A percentile compares a stretch with the other conserved stretches of the same genome.
Evolutionary conservation across 1,139 yeast species (phyloP).

Genomic region (Scheffersomyces segobiensis): DNA sequence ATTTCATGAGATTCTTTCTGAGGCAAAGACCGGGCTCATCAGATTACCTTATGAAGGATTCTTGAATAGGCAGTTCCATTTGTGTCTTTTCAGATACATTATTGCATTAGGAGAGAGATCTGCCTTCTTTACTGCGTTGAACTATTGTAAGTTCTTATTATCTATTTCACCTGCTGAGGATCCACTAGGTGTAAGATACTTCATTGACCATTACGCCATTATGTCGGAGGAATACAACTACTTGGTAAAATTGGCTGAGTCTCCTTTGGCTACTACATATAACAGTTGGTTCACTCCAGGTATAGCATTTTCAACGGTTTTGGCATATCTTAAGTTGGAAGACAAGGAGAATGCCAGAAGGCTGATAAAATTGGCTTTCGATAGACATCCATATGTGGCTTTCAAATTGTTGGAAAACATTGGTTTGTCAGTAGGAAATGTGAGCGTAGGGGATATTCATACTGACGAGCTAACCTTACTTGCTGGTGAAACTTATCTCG

Average conservation of each 20-base stretch:
- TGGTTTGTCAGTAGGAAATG: constrained; percentile 23
- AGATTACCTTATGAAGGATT: constrained; percentile 77
- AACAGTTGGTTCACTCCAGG: constrained; percentile 75
- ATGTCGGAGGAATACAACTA: constrained; percentile 66
- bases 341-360: constrained; percentile 45
- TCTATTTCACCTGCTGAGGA: constrained; percentile 77
- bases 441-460: constrained; percentile 22
- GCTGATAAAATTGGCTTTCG: constrained; percentile 52
- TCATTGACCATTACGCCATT: constrained; percentile 77
- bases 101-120: constrained; percentile 74
- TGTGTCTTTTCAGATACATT: constrained; percentile 73
- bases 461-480: constrained; percentile 25
- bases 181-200: constrained; percentile 81
- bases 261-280: constrained; percentile 59
- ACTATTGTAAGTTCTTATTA: constrained; percentile 68
- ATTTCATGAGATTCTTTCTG: constrained; percentile 46
- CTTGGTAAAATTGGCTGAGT: constrained; percentile 53
- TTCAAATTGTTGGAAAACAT: constrained; percentile 46
- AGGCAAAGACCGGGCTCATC: constrained; percentile 57
- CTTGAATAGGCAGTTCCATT: constrained; percentile 74
- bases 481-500: constrained; percentile 52
- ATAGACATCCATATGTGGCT: constrained; percentile 61
- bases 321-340: constrained; percentile 53
- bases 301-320: constrained; percentile 62
- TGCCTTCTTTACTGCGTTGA: constrained; percentile 73